phyloP scores from a whole-genome alignment of 352 stramenopile genomes.

The Hyaloperonospora brassicae region DNA sequence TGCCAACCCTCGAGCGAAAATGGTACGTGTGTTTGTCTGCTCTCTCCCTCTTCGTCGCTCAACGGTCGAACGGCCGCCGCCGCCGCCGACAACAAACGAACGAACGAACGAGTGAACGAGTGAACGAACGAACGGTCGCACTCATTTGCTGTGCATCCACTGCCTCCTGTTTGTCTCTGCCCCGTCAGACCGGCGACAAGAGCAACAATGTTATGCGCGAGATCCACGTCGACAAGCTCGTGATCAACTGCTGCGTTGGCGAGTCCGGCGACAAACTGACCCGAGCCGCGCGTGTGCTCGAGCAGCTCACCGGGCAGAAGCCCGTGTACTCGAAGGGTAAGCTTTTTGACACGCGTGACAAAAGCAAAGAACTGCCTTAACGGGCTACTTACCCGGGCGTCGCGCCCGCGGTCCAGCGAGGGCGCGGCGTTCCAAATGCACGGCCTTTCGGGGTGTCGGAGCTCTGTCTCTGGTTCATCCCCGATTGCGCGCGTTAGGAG shows the following conservation, averaged over 20 bases:
- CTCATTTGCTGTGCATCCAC: too few species aligned
- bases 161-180: too few species aligned
- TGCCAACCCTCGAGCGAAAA: too few species aligned
- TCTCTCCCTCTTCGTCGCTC: too few species aligned
- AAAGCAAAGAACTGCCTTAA: slow-evolving; percentile 80
- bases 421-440: slow-evolving; percentile 44
- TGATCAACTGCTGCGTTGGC: slow-evolving; percentile 99
- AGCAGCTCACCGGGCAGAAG: slow-evolving; percentile 99
- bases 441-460: slow-evolving; percentile 77
- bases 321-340: slow-evolving; percentile 98
- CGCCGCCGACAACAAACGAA: too few species aligned
- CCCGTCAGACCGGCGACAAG: slow-evolving; percentile 54
- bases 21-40: too few species aligned
- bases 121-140: too few species aligned
- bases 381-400: slow-evolving; percentile 80
- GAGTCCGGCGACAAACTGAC: slow-evolving; percentile 99
- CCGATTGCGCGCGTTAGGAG: slow-evolving; percentile 72
- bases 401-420: background rate
- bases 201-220: slow-evolving; percentile 96
- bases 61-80: too few species aligned
- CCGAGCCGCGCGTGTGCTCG: slow-evolving; percentile 95
- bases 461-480: slow-evolving; percentile 43
- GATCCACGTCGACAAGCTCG: slow-evolving; percentile 99
- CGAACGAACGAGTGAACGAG: too few species aligned
- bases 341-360: slow-evolving; percentile 37